Evolutionary conservation across 768 basidiomycete genomes (phyloP).

Genomic region (Pleurotus sapidus): DNA sequence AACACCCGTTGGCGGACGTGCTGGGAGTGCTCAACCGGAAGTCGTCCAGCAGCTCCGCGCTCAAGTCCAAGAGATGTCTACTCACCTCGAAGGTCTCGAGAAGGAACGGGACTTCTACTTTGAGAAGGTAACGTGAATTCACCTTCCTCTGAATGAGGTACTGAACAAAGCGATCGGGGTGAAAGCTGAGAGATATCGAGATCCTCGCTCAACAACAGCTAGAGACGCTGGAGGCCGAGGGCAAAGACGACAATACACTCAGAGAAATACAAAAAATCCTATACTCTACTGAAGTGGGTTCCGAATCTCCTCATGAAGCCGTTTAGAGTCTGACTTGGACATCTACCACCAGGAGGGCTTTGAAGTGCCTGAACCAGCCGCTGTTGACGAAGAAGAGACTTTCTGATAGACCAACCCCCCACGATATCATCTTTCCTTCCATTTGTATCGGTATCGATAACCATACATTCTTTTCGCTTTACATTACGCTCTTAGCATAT

Average conservation of each 20-base stretch:
- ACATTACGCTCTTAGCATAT: background rate
- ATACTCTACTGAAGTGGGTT: slow-evolving; percentile 88
- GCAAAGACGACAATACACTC: slow-evolving; percentile 59
- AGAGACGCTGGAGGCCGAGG: slow-evolving; percentile 56
- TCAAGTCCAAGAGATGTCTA: slow-evolving; percentile 80
- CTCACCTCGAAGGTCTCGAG: slow-evolving; percentile 86
- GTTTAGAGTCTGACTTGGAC: background rate
- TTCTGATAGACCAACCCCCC: slow-evolving; percentile 35
- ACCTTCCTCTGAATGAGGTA: no score
- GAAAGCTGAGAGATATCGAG: slow-evolving; percentile 94
- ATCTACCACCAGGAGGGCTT: slow-evolving; percentile 73
- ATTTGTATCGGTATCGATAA: slow-evolving; percentile 13
- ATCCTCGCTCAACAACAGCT: slow-evolving; percentile 83
- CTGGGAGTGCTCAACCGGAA: slow-evolving; percentile 67
- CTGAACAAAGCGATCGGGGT: background rate
- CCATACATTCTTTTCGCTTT: slow-evolving; percentile 9
- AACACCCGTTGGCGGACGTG: slow-evolving; percentile 69
- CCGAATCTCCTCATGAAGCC: background rate
- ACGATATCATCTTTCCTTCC: background rate
- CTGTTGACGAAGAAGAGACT: slow-evolving; percentile 77
- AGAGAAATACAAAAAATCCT: slow-evolving; percentile 87
- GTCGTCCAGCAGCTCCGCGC: slow-evolving; percentile 63
- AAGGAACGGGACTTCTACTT: slow-evolving; percentile 99
- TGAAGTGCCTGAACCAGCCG: slow-evolving; percentile 74
- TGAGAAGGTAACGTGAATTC: slow-evolving; percentile 66